Conservation (phyloP, 805 yeast genomes). For the Ogataea thermomethanolica region DNA sequence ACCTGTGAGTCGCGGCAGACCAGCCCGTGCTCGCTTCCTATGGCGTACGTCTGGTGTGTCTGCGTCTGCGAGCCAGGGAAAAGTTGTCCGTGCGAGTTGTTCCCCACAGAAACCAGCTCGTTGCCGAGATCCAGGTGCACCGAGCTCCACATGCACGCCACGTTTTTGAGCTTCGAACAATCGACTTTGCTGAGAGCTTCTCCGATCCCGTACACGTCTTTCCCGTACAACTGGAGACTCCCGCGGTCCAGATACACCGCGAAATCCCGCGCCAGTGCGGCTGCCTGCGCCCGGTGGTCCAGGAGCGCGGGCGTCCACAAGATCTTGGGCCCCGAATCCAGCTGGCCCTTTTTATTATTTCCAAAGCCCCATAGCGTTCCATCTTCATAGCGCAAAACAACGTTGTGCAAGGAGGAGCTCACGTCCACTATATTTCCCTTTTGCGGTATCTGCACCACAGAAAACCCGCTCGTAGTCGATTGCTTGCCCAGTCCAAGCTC, state of each 20-base stretch:
- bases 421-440: constrained; percentile 13
- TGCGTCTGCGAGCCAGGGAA: constrained; percentile 21
- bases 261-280: constrained; percentile 57
- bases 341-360: constrained; percentile 58
- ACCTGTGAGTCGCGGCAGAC: constrained; percentile 36
- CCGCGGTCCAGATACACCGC: constrained; percentile 36
- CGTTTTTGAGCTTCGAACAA: constrained; percentile 12
- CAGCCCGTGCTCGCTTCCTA: constrained; percentile 90
- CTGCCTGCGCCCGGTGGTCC: constrained; percentile 12
- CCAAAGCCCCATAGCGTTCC: constrained; percentile 67
- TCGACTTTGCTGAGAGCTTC: constrained; percentile 2
- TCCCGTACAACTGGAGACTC: constrained; percentile 27
- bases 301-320: constrained; percentile 26
- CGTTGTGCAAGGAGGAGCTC: constrained; percentile 44
- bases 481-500: constrained; percentile 59
- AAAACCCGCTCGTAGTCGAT: neutral
- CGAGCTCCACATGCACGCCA: constrained; percentile 77
- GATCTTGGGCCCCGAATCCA: constrained; percentile 30
- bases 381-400: constrained; percentile 36
- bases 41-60: constrained; percentile 30
- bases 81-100: constrained; percentile 72
- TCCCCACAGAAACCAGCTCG: constrained; percentile 55
- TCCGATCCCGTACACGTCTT: constrained; percentile 29
- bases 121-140: constrained; percentile 43
- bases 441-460: constrained; percentile 6